Evolutionary conservation across 2,329 filamentous ascomycete species (phyloP).

Genomic region (Beauveria sp.): DNA sequence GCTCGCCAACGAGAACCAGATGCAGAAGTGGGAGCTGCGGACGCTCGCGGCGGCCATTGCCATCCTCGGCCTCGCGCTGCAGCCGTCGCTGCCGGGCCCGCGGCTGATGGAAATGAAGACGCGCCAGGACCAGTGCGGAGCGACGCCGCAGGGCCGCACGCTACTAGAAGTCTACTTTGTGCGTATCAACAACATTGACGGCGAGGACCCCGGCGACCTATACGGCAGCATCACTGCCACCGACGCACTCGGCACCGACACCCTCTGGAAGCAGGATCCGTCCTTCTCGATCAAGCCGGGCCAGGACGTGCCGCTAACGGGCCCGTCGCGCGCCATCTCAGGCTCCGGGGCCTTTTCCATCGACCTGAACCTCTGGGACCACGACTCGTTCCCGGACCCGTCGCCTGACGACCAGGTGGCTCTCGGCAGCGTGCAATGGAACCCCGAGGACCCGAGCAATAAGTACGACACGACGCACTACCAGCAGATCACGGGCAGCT

Average conservation of each 20-base stretch:
- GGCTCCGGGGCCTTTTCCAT: background rate
- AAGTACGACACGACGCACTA: background rate
- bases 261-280: background rate
- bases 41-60: background rate
- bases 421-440: background rate
- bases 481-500: background rate
- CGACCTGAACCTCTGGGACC: background rate
- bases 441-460: background rate
- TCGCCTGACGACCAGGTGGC: background rate
- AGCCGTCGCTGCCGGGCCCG: background rate
- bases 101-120: background rate
- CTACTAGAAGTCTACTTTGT: background rate
- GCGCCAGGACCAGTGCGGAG: background rate
- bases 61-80: background rate
- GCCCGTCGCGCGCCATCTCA: background rate
- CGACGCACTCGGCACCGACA: background rate
- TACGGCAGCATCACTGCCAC: background rate
- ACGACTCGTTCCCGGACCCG: background rate
- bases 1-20: background rate
- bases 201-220: background rate
- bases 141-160: background rate
- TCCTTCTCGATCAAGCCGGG: background rate
- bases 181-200: background rate
- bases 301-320: background rate
- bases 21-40: background rate